Evolutionary conservation across 2,329 filamentous ascomycete species (phyloP), one percentile per base, ranked within the genome.

Genomic region (Aureobasidium subglaciale): DNA sequence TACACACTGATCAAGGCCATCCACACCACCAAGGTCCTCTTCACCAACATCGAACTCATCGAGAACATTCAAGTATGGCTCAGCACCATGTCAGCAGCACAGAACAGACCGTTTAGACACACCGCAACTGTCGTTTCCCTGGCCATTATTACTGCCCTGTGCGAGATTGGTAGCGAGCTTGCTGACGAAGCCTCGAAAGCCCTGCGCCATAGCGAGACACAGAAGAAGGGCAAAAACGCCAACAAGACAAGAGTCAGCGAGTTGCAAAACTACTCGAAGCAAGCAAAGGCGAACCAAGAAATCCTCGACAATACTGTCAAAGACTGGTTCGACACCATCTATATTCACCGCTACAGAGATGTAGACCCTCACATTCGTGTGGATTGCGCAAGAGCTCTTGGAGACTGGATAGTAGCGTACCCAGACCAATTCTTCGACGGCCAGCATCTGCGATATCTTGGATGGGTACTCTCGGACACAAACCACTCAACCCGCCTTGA

Each of bases 321-420:
- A 62, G 90, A 95, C 62, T 89, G 90, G 64, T 95, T 97, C 66
- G 88, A 96, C 63, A 88, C 88, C 2, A 85, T 97, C 43, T 99
- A 96, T 67, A 87, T 96, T 27, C 92, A 99, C 71, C 85, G 93
- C 45, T 99, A 97, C 70, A 88, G 93, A 59, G 93, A 99, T 67
- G 83, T 96, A 27, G 93, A 99, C 65, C 83, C 89, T 6, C 88
- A 83, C 63, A 95, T 99, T 61, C 83, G 93, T 53, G 84, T 86
- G 0, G 92, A 96, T 65, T 96, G 92, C 66, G 85, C 95, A 22
- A 84, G 87, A 60, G 89, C 90, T 13, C 78, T 99, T 8, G 90
- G 91, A 25, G 81, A 84, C 37, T 99, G 93, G 93, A 95, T 97
- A 62, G 81, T 85, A 67, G 82, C 82, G 10, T 83, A 96, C 50